A percentile compares a stretch with the other conserved stretches of the same genome.
Conservation (phyloP, 192 early-diverging fungal species). For the Chytriomyces sp. region DNA sequence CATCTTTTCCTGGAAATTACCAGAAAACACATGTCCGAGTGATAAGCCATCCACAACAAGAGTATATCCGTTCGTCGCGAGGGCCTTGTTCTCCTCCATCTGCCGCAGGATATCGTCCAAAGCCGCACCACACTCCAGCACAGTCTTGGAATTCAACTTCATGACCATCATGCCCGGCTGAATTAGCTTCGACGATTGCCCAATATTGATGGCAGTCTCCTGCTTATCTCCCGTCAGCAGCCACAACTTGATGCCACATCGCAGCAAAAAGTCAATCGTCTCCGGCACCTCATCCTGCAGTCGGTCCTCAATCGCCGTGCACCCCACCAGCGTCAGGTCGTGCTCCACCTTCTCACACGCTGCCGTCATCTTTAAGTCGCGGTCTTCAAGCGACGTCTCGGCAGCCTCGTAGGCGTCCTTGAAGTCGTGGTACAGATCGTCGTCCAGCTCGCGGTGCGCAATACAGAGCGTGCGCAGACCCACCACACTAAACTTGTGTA, state of each 20-base stretch:
- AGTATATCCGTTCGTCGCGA: conserved; percentile 40
- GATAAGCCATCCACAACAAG: conserved; percentile 91
- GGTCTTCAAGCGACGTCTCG: conserved; percentile 61
- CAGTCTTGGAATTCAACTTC: conserved; percentile 40
- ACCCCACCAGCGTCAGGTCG: conserved; percentile 50
- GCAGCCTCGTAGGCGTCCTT: conserved; percentile 70
- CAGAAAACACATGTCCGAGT: conserved; percentile 68
- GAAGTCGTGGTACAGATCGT: conserved; percentile 71
- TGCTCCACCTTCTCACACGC: conserved; percentile 51
- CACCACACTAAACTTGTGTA: conserved; percentile 48
- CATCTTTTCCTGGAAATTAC: conserved; percentile 46
- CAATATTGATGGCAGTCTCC: conserved; percentile 69
- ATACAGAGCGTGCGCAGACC: conserved; percentile 85
- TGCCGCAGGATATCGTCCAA: conserved; percentile 35
- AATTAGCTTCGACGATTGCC: conserved; percentile 58
- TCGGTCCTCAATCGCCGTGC: conserved; percentile 65
- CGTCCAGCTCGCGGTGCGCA: conserved; percentile 65
- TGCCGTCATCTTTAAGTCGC: conserved; percentile 52
- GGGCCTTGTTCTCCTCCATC: conserved; percentile 17
- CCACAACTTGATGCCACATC: conserved; percentile 59
- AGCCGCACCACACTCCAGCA: conserved; percentile 18
- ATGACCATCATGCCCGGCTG: conserved; percentile 46
- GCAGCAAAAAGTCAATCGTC: conserved; percentile 59
- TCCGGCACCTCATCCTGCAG: conserved; percentile 64
- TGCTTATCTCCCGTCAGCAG: conserved; percentile 66